Base-by-base conservation (phyloP, 78 protist genomes). In the Tieghemostelium lacteum region DNA sequence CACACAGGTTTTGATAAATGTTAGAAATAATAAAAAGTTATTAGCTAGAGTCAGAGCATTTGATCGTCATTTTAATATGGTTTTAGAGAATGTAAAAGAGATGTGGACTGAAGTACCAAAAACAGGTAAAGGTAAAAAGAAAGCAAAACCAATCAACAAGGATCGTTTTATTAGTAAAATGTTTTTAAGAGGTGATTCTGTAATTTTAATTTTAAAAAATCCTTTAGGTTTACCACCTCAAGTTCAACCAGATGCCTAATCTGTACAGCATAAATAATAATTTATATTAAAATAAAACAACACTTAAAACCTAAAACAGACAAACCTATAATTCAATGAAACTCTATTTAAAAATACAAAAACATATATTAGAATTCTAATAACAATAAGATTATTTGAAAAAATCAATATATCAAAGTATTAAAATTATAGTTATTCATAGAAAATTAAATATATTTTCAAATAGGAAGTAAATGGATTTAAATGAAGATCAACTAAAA, bases 11-110 rank as follows among this genome's bases (percentile, higher is more conserved):
- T 63, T 99, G 26, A 95, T 99, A 61, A 91, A 78, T 75, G 97
- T 97, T 74, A 86, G 99, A 33, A 98, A 99, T 96, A 98, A 99
- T 93, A 76, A 92, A 40, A 98, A 99, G 92, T 74, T 99, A 22
- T 88, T 98, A 2, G 99, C 95, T 2, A 85, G 97, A 2, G 99
- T 99, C 22, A 93, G 94, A 92, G 99, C 99, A 12, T 99, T 98
- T 39, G 99, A 99, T 64, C 91, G 99, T 16, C 99, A 99, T 91
- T 98, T 97, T 93, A 99, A 99, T 88, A 95, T 99, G 98, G 98
- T 99, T 37, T 86, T 99, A 36, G 99, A 98, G 74, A 88, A 97
- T 58, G 99, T 83, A 17, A 77, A 86, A 62, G 99, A 99, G 73
- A 92, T 98, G 77, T 99, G 99, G 99, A 96, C 98, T 28, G 99